A percentile compares a stretch with the other conserved stretches of the same genome.
These are phyloP conservation scores for Cladophialophora immunda DNA, from an alignment of 2,329 filamentous ascomycete genomes.

Conservation along the genomic window DNA sequence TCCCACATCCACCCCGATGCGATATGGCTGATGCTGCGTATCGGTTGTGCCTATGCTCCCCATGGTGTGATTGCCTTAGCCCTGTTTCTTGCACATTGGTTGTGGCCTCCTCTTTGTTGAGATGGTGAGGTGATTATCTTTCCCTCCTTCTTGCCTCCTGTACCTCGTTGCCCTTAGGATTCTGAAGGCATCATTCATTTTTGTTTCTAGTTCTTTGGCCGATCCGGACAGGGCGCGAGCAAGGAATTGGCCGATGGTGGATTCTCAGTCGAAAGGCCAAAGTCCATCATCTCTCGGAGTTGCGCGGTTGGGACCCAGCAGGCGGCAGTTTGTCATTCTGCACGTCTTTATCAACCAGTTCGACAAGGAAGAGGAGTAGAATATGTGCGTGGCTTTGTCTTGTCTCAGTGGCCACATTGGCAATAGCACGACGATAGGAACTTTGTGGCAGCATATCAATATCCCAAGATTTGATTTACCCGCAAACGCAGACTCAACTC, in stretches of 20 bases:
- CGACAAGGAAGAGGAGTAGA: not conserved
- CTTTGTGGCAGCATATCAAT: not conserved
- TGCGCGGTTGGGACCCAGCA: not conserved
- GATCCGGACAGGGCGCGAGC: not conserved
- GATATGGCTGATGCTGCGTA: constrained; percentile 18
- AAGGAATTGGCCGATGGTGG: not conserved
- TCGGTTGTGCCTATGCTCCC: constrained; percentile 24
- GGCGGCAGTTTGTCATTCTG: not conserved
- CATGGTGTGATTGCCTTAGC: constrained; percentile 23
- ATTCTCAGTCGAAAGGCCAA: not conserved
- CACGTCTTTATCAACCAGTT: not conserved
- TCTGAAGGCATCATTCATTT: too few species aligned
- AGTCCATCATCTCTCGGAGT: not conserved
- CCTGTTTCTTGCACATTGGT: not conserved
- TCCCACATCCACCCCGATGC: constrained; percentile 34
- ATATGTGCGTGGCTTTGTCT: not conserved
- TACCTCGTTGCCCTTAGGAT: not conserved
- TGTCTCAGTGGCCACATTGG: not conserved
- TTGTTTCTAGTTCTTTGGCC: too few species aligned
- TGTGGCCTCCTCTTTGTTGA: not conserved
- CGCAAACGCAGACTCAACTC: not conserved
- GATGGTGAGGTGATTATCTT: not conserved
- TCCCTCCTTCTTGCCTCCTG: not conserved
- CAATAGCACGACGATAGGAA: not conserved
- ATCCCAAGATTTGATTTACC: not conserved